These are phyloP conservation scores for Astrothelium macrocarpum DNA, from an alignment of 495 filamentous ascomycete species.

Conservation along the genomic window DNA sequence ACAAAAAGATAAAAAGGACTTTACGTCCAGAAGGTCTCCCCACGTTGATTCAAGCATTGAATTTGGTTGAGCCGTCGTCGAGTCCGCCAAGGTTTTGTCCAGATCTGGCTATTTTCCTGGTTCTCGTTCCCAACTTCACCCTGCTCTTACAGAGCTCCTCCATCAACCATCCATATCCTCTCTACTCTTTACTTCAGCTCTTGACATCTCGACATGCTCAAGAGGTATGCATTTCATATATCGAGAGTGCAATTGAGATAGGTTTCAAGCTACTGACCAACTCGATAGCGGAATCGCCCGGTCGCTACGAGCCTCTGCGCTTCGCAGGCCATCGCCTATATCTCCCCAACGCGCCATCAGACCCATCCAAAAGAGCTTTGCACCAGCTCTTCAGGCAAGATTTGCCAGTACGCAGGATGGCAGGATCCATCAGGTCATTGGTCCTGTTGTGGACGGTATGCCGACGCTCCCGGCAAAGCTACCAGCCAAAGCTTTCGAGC, in stretches of 20 bases:
- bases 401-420: conserved; percentile 33
- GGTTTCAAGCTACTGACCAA: conserved; percentile 17
- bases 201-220: conserved; percentile 30
- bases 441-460: conserved; percentile 69
- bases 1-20: too few species aligned
- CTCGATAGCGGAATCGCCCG: conserved; percentile 30
- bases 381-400: conserved; percentile 27
- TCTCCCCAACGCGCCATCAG: conserved; percentile 26
- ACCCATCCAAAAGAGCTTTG: conserved; percentile 29
- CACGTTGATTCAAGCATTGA: too few species aligned
- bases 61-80: too few species aligned
- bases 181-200: conserved; percentile 14
- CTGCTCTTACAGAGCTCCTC: conserved; percentile 30
- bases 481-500: conserved; percentile 14
- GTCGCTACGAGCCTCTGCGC: conserved; percentile 24
- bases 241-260: conserved; percentile 20
- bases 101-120: neutral
- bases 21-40: too few species aligned
- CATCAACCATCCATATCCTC: conserved; percentile 7
- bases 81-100: neutral
- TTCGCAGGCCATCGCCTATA: conserved; percentile 18
- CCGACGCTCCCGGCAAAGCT: neutral
- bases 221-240: conserved; percentile 22
- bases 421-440: conserved; percentile 46
- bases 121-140: conserved; percentile 19